phyloP scores from a whole-genome alignment of 2,329 filamentous ascomycete species.

The Aspergillus proliferans region DNA sequence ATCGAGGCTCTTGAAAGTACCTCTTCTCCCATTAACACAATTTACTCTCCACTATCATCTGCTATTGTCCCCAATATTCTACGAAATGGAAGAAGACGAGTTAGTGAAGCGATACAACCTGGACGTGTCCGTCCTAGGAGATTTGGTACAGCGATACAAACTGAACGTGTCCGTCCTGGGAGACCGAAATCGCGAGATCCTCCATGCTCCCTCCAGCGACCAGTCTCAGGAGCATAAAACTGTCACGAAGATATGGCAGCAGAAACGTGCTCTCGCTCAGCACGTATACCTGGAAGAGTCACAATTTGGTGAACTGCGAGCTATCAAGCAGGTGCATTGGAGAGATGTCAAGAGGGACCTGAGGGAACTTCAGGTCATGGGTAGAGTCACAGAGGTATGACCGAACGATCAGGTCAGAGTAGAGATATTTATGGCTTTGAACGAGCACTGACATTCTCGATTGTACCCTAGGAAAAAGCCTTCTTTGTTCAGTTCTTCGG shows the following conservation, averaged over 20 bases:
- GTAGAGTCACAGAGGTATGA: not conserved
- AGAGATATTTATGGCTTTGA: no score
- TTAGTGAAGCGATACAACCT: not conserved
- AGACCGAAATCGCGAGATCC: not conserved
- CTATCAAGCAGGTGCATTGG: not conserved
- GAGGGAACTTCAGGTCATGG: slow-evolving; percentile 1
- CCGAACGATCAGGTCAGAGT: no score
- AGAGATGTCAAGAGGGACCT: not conserved
- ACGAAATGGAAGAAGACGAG: slow-evolving; percentile 2
- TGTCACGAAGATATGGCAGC: not conserved
- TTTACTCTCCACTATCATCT: no score
- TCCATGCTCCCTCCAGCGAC: not conserved
- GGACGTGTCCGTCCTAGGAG: not conserved
- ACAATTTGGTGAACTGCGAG: not conserved
- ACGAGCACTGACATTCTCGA: not conserved
- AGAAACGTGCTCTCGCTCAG: not conserved
- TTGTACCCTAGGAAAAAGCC: slow-evolving; percentile 2
- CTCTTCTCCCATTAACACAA: no score
- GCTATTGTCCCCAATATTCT: no score
- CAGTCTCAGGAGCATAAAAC: not conserved
- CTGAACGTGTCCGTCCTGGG: slow-evolving; percentile 1
- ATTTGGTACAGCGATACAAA: not conserved
- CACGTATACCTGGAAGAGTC: not conserved
- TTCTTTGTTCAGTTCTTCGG: slow-evolving; percentile 5
- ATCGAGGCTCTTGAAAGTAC: not conserved